Evolutionary conservation across 2,329 filamentous ascomycete genomes (phyloP).

Genomic region (Cladosporium oxysporum): DNA sequence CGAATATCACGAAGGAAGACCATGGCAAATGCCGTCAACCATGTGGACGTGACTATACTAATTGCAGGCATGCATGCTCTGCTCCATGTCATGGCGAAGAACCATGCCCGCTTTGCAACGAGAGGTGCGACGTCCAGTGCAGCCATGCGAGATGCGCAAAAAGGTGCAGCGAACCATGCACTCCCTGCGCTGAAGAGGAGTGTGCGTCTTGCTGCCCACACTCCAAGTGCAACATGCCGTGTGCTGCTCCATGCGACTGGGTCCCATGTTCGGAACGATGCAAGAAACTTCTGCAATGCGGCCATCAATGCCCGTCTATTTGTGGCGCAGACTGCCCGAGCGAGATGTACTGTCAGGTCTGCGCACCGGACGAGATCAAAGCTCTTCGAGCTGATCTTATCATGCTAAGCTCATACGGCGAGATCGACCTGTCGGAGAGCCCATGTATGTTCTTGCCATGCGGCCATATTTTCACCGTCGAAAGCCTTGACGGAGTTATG

Average conservation of each 20-base stretch:
- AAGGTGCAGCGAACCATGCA: constrained; percentile 61
- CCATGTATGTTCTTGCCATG: constrained; percentile 65
- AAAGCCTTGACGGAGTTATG: constrained; percentile 64
- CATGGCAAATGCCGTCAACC: constrained; percentile 53
- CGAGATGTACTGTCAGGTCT: constrained; percentile 58
- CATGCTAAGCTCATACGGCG: constrained; percentile 54
- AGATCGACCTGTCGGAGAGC: constrained; percentile 59
- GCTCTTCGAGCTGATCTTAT: constrained; percentile 59
- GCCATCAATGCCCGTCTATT: constrained; percentile 64
- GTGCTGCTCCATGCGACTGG: constrained; percentile 67
- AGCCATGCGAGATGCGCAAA: constrained; percentile 58
- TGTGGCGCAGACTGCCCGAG: constrained; percentile 66
- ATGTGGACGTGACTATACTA: constrained; percentile 55
- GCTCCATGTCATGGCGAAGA: constrained; percentile 54
- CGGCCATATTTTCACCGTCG: constrained; percentile 63
- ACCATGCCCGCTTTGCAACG: constrained; percentile 51
- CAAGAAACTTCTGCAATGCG: constrained; percentile 54
- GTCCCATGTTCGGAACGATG: constrained; percentile 67
- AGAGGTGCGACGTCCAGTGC: constrained; percentile 58
- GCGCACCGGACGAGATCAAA: constrained; percentile 49
- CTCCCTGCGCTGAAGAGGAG: constrained; percentile 57
- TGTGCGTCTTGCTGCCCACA: constrained; percentile 62
- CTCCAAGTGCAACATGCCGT: constrained; percentile 54
- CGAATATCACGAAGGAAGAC: constrained; percentile 33
- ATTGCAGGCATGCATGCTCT: constrained; percentile 60